A percentile compares a stretch with the other conserved stretches of the same genome.
Evolutionary conservation across 2,329 filamentous ascomycete genomes (phyloP).

Genomic region (Epichloe gansuensis): DNA sequence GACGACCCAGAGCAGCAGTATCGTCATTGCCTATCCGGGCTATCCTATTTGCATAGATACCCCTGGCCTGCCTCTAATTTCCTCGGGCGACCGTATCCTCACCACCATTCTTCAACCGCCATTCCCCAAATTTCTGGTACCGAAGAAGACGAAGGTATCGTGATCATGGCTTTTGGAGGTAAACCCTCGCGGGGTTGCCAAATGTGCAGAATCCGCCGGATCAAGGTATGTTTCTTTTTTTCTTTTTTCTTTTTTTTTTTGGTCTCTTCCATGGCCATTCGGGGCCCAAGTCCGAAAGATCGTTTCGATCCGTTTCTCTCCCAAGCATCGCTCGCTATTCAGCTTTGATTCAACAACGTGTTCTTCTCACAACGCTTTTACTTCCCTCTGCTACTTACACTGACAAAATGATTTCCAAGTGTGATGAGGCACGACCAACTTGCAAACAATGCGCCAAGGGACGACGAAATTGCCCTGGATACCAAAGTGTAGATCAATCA

Average conservation of each 20-base stretch:
- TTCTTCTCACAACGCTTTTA: no score
- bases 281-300: not conserved
- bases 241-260: not conserved
- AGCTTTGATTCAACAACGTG: no score
- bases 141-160: not conserved
- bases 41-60: constrained; percentile 1
- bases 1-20: not conserved
- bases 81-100: not conserved
- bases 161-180: constrained; percentile 47
- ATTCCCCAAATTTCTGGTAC: not conserved
- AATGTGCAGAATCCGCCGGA: constrained; percentile 58
- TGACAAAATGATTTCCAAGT: constrained; percentile 28
- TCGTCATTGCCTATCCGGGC: not conserved
- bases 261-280: not conserved
- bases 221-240: constrained; percentile 41
- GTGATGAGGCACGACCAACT: constrained; percentile 51
- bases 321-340: no score
- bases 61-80: not conserved
- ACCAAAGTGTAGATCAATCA: constrained; percentile 55
- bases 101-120: not conserved
- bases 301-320: no score
- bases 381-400: no score
- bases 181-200: constrained; percentile 56
- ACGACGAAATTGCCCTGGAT: constrained; percentile 48
- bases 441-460: constrained; percentile 53